Evolutionary conservation across 163 green algal genomes (phyloP).

Genomic region (Scenedesmus sp.): DNA sequence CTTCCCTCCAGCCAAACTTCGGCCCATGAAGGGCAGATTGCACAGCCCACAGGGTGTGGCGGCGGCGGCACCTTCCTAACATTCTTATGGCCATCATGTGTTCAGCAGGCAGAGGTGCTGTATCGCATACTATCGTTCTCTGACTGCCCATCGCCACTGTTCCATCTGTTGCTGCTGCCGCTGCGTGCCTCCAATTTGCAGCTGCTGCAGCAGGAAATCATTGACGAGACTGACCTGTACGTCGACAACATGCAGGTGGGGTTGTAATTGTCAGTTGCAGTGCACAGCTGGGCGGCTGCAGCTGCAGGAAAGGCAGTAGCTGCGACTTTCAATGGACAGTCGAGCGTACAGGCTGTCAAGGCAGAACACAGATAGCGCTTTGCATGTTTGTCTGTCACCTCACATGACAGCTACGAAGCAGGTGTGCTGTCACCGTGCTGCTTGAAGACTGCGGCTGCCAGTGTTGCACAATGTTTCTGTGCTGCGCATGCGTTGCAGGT

Average conservation of each 20-base stretch:
- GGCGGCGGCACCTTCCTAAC: too few relatives aligned
- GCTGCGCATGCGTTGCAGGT: neutral
- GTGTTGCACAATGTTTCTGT: neutral
- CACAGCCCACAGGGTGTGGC: too few relatives aligned
- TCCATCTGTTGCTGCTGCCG: conserved; percentile 19
- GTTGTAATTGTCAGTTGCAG: conserved; percentile 64
- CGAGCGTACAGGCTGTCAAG: too few relatives aligned
- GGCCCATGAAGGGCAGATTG: too few relatives aligned
- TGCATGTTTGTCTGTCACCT: too few relatives aligned
- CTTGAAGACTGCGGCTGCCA: too few relatives aligned
- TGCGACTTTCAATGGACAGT: too few relatives aligned
- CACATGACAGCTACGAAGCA: neutral
- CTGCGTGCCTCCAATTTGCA: conserved; percentile 42
- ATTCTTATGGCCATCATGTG: neutral
- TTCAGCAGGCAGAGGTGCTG: neutral
- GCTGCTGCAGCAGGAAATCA: conserved; percentile 88
- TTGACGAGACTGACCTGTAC: conserved; percentile 92
- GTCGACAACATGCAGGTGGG: conserved; percentile 80
- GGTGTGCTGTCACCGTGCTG: neutral
- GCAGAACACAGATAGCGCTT: too few relatives aligned
- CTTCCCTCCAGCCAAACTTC: too few relatives aligned
- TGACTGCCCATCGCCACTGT: neutral
- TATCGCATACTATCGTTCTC: neutral
- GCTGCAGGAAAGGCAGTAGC: too few relatives aligned
- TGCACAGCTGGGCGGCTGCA: too few relatives aligned